Percentiles rank a stretch among this genome's conserved stretches.
phyloP scores from a whole-genome alignment of 2,329 filamentous ascomycete species.

The Paecilomyces sp. region DNA sequence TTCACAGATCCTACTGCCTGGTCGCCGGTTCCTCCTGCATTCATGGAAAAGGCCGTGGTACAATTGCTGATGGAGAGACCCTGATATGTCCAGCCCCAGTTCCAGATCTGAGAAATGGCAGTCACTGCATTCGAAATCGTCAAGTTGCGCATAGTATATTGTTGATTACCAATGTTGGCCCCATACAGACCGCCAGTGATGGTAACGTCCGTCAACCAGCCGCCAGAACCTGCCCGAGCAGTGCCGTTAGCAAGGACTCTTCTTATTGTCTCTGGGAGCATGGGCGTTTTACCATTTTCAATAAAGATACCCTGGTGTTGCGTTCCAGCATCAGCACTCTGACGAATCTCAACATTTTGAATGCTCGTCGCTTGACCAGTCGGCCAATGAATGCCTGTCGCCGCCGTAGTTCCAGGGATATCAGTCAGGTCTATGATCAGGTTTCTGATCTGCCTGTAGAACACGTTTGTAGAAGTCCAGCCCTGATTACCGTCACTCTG shows the following conservation, averaged over 20 bases:
- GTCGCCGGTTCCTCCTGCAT: constrained; percentile 30
- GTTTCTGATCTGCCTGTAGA: constrained; percentile 60
- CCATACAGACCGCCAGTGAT: constrained; percentile 57
- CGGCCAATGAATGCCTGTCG: constrained; percentile 46
- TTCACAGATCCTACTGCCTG: constrained; percentile 49
- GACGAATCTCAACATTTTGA: constrained; percentile 55
- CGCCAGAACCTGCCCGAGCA: constrained; percentile 40
- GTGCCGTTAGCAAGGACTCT: neutral
- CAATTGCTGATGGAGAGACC: constrained; percentile 47
- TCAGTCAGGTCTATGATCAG: constrained; percentile 52
- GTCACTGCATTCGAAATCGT: constrained; percentile 46
- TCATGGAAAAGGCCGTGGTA: constrained; percentile 45
- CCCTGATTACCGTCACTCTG: constrained; percentile 31
- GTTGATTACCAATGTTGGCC: constrained; percentile 57
- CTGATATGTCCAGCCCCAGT: constrained; percentile 54
- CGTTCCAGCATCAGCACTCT: constrained; percentile 40
- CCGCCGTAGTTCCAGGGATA: constrained; percentile 21
- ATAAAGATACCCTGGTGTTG: constrained; percentile 54
- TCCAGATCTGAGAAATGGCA: constrained; percentile 51
- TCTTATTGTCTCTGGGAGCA: neutral
- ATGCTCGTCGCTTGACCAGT: constrained; percentile 52
- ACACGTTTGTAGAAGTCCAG: constrained; percentile 49
- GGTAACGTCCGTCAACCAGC: constrained; percentile 52
- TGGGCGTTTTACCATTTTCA: constrained; percentile 42
- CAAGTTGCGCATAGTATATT: constrained; percentile 54